Evolutionary conservation across 305 asterid genomes (phyloP), one percentile per base, ranked within the genome.

Genomic region (Salvia sclarea): DNA sequence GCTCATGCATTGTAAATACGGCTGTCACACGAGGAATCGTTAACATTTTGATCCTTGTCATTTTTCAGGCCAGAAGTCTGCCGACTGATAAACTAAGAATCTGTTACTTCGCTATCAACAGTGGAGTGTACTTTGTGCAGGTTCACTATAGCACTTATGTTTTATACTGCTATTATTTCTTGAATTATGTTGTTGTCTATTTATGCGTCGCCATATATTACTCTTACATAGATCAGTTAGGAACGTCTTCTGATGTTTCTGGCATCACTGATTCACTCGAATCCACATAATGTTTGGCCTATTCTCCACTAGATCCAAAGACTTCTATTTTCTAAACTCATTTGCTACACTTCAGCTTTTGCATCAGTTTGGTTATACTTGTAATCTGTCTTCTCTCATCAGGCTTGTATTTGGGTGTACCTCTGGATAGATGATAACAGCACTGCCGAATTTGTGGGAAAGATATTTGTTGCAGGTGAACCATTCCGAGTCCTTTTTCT

Each of bases 381-480:
- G 69, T 58, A 28, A 37, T 61, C 22, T 72, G 47, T 22, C 45
- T 74, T 52, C 72, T 60, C 59, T 79, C 71, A 75, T 64, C 88
- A 94, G 98, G 84, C 80, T 55, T 81, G 95, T 69, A 79, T 91
- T 66, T 94, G 98, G 98, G 80, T 81, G 57, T 89, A 83, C 85
- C 87, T 91, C 75, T 89, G 97, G 97, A 60, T 86, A 40, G 76
- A 91, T 76, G 98, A 88, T 72, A 89, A 77, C 80, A 71, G 82
- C 69, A 63, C 76, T 35, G 79, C 83, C 74, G 96, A 91, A 70
- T 80, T 89, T 76, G 64, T 84, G 16, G 99, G 97, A 45, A 87
- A 91, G 86, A 91, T 91, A 79, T 91, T 94, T 83, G 72, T 94
- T 63, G 98, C 99, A 79, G 98, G 98, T 86, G 61, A 71, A 66